Percentiles rank a stretch among this genome's conserved stretches.
Conservation (phyloP, 2,329 filamentous ascomycete species). For the Talaromyces marneffei region DNA sequence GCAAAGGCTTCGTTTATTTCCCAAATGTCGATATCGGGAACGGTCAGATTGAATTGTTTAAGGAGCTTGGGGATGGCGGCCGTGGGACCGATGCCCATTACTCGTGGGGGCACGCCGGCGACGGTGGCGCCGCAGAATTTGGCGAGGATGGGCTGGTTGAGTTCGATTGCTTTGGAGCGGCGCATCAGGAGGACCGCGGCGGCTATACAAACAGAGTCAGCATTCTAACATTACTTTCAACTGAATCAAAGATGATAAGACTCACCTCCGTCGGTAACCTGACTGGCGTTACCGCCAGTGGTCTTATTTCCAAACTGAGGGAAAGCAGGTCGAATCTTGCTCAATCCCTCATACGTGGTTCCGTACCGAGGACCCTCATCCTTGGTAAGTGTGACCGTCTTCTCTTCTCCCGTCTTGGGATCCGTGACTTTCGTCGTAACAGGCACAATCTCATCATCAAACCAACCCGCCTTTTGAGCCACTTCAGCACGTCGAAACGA, state of each 20-base stretch:
- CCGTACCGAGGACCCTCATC: slow-evolving; percentile 90
- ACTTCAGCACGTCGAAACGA: slow-evolving; percentile 80
- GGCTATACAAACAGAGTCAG: slow-evolving; percentile 42
- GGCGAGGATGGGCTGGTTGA: slow-evolving; percentile 84
- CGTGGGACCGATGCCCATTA: slow-evolving; percentile 78
- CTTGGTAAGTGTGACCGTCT: slow-evolving; percentile 69
- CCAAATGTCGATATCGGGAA: slow-evolving; percentile 80
- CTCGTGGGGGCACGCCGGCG: slow-evolving; percentile 80
- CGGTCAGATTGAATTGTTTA: slow-evolving; percentile 65
- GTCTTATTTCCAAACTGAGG: slow-evolving; percentile 79
- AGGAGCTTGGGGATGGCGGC: slow-evolving; percentile 75
- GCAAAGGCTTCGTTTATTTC: slow-evolving; percentile 98
- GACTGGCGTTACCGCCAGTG: slow-evolving; percentile 88
- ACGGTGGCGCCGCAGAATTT: slow-evolving; percentile 93
- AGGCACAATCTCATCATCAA: slow-evolving; percentile 89
- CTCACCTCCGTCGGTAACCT: slow-evolving; percentile 83
- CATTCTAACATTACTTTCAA: background rate
- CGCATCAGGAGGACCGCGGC: slow-evolving; percentile 91
- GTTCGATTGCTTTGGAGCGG: slow-evolving; percentile 77
- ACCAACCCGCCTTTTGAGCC: slow-evolving; percentile 85
- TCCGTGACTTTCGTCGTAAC: slow-evolving; percentile 78
- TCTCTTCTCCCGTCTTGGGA: slow-evolving; percentile 70
- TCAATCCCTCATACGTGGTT: slow-evolving; percentile 74
- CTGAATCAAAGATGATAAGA: slow-evolving; percentile 12
- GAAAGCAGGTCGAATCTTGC: slow-evolving; percentile 86